These are phyloP conservation scores for Acanthamoeba culbertsoni DNA, from an alignment of 208 protist genomes.

Conservation along the genomic window DNA sequence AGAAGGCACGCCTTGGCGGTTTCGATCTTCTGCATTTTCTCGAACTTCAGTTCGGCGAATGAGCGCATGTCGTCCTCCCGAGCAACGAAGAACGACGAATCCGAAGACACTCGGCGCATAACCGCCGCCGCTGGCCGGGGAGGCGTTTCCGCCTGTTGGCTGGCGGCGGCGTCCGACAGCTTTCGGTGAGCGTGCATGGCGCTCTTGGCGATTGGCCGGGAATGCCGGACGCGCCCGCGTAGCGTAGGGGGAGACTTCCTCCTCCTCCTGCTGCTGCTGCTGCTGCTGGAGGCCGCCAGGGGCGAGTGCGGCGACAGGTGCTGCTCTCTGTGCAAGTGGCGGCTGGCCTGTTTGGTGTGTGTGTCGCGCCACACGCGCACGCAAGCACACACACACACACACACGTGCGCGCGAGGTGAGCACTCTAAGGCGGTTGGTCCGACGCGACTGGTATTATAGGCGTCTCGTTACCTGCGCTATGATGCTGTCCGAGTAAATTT, in stretches of 20 bases:
- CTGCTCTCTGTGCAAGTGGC: background rate
- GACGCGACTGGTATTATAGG: background rate
- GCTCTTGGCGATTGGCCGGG: background rate
- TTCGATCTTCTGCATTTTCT: conserved; percentile 52
- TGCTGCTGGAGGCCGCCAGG: background rate
- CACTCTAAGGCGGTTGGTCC: no score
- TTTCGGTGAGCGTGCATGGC: no score
- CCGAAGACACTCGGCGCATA: background rate
- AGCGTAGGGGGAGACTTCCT: background rate
- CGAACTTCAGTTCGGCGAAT: background rate
- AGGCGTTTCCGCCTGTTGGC: no score
- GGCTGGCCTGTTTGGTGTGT: background rate
- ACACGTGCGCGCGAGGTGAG: no score
- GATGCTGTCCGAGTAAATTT: background rate
- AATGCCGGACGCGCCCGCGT: no score
- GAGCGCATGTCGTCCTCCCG: background rate
- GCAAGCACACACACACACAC: no score
- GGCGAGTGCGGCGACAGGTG: background rate
- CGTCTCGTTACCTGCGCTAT: background rate
- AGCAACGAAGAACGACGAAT: conserved; percentile 28
- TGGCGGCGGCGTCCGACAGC: no score
- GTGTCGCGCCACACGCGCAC: no score
- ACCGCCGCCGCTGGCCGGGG: background rate
- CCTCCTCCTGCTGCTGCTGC: background rate
- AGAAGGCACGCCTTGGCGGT: background rate